These are phyloP conservation scores for Moesziomyces antarcticus DNA, from an alignment of 1,284 basidiomycete species.

Conservation along the genomic window DNA sequence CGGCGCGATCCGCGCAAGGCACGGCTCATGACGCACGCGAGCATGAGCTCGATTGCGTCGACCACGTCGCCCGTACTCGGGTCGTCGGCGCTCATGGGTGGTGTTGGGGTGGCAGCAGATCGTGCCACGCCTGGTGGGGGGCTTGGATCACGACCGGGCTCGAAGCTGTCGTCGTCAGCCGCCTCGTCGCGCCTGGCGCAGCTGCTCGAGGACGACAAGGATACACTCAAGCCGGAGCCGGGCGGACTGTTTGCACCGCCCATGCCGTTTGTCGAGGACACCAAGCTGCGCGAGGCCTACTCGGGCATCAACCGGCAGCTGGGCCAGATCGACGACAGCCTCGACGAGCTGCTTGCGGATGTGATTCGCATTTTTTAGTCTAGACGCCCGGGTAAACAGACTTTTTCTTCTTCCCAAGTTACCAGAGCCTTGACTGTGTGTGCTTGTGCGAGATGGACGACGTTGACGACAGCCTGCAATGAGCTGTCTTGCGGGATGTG, in stretches of 20 bases:
- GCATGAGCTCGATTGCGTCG: conserved; percentile 23
- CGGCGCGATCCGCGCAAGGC: conserved; percentile 43
- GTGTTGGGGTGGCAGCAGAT: background rate
- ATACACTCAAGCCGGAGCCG: conserved; percentile 32
- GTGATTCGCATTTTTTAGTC: conserved; percentile 36
- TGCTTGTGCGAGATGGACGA: no score
- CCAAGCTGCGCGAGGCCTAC: conserved; percentile 39
- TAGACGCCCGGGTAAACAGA: no score
- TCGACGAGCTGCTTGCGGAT: conserved; percentile 39
- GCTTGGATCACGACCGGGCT: background rate
- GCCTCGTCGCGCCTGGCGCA: conserved; percentile 1
- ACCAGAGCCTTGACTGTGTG: no score
- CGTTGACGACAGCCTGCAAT: no score
- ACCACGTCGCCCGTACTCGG: conserved; percentile 14
- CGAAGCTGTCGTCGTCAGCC: conserved; percentile 19
- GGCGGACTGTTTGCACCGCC: conserved; percentile 50
- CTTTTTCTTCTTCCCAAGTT: no score
- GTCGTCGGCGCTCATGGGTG: conserved; percentile 1
- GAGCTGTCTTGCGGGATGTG: no score
- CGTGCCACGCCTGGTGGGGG: no score
- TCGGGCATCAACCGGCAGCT: conserved; percentile 29
- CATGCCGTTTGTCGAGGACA: conserved; percentile 41
- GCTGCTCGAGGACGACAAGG: conserved; percentile 21
- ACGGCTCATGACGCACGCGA: conserved; percentile 27
- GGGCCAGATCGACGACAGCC: conserved; percentile 38